phyloP scores from a whole-genome alignment of 192 early-diverging fungal species.

The Entomortierella beljakovae region DNA sequence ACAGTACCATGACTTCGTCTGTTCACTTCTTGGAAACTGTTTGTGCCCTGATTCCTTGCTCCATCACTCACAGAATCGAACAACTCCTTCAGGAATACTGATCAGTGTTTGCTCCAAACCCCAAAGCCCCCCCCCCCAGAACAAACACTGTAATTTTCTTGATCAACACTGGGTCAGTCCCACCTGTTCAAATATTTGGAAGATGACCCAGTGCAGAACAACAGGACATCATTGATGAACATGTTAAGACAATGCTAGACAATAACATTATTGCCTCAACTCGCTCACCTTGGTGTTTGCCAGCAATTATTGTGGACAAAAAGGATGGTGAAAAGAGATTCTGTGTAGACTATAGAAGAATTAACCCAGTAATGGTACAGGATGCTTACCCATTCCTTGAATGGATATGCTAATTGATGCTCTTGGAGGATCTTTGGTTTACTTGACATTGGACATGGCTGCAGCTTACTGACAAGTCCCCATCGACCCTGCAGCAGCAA shows the following conservation, averaged over 20 bases:
- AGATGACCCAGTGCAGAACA: neutral
- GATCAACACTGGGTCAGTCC: conserved; percentile 2
- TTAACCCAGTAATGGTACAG: conserved; percentile 59
- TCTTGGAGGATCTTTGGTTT: conserved; percentile 31
- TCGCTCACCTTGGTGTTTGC: conserved; percentile 55
- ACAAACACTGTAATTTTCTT: neutral
- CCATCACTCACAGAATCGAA: neutral
- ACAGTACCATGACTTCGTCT: neutral
- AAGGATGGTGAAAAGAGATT: conserved; percentile 22
- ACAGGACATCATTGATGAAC: conserved; percentile 1
- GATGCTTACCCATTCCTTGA: conserved; percentile 62
- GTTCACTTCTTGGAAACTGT: neutral
- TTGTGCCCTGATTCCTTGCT: neutral
- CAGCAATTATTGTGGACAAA: conserved; percentile 2
- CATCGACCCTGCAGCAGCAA: conserved; percentile 5
- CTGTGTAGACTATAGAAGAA: conserved; percentile 59
- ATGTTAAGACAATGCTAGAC: conserved; percentile 42
- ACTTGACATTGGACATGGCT: conserved; percentile 57
- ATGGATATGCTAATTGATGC: conserved; percentile 58
- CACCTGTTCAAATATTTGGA: neutral
- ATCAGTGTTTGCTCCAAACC: conserved; percentile 4
- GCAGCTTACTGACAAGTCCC: conserved; percentile 55
- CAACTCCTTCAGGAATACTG: conserved; percentile 6
- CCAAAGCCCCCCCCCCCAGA: conserved; percentile 10
- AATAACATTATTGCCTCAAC: conserved; percentile 53